phyloP scores from a whole-genome alignment of 2,329 filamentous ascomycete genomes.

The Phialocephala subalpina region DNA sequence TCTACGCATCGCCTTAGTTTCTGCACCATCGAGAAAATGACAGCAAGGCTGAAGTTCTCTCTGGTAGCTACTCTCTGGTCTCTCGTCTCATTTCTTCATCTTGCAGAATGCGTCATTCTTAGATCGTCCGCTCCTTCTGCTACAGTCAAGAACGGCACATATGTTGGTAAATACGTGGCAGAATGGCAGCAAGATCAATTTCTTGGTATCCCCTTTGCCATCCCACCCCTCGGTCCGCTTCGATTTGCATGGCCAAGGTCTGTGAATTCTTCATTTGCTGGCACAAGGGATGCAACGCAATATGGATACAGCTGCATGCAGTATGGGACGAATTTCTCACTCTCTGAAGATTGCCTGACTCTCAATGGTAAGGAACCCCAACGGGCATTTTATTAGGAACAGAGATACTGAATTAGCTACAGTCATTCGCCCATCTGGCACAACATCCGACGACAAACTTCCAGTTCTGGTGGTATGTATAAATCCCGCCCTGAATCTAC shows the following conservation, averaged over 20 bases:
- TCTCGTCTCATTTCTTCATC: neutral
- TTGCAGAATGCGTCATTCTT: neutral
- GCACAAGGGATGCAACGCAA: slow-evolving; percentile 48
- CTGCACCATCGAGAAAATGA: neutral
- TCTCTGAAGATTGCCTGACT: slow-evolving; percentile 58
- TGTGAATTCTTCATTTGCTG: slow-evolving; percentile 50
- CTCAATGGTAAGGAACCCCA: slow-evolving; percentile 44
- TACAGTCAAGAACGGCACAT: slow-evolving; percentile 37
- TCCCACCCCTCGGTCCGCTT: slow-evolving; percentile 52
- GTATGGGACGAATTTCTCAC: slow-evolving; percentile 48
- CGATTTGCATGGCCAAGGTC: slow-evolving; percentile 50
- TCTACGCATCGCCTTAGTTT: neutral
- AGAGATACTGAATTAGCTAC: slow-evolving; percentile 20
- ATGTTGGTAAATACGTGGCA: slow-evolving; percentile 34
- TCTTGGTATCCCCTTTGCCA: slow-evolving; percentile 56
- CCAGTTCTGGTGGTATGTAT: slow-evolving; percentile 53
- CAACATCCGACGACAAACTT: slow-evolving; percentile 43
- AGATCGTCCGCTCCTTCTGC: slow-evolving; percentile 29
- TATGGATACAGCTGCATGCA: slow-evolving; percentile 57
- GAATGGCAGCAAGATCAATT: slow-evolving; percentile 49
- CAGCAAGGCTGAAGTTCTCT: neutral
- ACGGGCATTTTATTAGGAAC: neutral
- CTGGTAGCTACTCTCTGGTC: neutral
- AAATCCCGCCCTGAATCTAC: no score
- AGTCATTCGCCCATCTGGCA: slow-evolving; percentile 51